These are phyloP conservation scores for Komagataella pseudopastoris DNA, from an alignment of 805 yeast species.

Conservation along the genomic window DNA sequence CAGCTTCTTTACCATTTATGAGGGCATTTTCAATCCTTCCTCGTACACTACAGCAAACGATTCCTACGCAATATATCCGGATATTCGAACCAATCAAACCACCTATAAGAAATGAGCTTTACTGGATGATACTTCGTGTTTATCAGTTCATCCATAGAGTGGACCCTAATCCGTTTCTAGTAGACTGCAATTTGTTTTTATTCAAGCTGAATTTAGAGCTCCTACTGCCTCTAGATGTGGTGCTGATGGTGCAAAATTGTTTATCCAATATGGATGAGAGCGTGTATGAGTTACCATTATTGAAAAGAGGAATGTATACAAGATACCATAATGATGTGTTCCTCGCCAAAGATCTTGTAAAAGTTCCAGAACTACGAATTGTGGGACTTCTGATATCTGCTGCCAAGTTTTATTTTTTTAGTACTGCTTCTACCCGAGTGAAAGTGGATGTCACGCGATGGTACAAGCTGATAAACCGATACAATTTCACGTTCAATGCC, in stretches of 20 bases:
- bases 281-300: conserved; percentile 2
- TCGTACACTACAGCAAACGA: conserved; percentile 15
- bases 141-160: not conserved
- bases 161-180: not conserved
- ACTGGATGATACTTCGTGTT: conserved; percentile 1
- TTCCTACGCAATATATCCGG: conserved; percentile 24
- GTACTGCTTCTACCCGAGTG: not conserved
- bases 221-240: conserved; percentile 37
- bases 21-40: conserved; percentile 28
- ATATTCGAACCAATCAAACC: conserved; percentile 24
- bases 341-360: conserved; percentile 2
- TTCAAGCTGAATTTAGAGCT: conserved; percentile 27
- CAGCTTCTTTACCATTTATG: conserved; percentile 35
- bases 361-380: conserved; percentile 24
- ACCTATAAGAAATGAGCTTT: conserved; percentile 24
- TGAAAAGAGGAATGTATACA: not conserved
- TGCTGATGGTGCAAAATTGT: conserved; percentile 18
- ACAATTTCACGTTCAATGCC: conserved; percentile 9
- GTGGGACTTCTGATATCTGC: conserved; percentile 18
- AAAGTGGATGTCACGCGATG: not conserved
- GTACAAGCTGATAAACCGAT: not conserved
- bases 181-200: conserved; percentile 11
- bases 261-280: conserved; percentile 9
- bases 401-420: conserved; percentile 18
- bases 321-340: not conserved